Evolutionary conservation across 2,329 filamentous ascomycete species (phyloP).

Genomic region (Drechslerella coelobrocha): DNA sequence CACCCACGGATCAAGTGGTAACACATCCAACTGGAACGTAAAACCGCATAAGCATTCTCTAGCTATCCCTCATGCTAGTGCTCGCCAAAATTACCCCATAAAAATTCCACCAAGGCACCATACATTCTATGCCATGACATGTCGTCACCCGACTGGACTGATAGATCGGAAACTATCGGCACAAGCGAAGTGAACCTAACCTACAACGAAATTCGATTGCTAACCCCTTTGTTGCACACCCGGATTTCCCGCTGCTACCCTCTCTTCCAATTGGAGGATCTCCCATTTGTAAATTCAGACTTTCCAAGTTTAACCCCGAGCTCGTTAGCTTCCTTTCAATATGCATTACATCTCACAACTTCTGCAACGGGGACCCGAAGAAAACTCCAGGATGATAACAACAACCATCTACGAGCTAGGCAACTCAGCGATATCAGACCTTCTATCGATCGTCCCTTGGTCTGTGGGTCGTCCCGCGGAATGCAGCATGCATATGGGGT

Average conservation of each 20-base stretch:
- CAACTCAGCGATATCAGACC: not conserved
- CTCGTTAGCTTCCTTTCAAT: not conserved
- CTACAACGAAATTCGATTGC: not conserved
- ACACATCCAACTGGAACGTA: no score
- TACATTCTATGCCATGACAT: conserved; percentile 9
- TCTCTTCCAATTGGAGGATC: not conserved
- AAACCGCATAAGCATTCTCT: no score
- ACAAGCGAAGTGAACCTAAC: not conserved
- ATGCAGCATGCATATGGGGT: not conserved
- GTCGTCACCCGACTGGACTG: not conserved
- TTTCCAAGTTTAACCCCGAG: not conserved
- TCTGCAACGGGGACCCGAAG: not conserved
- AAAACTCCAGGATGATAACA: not conserved
- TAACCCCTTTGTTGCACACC: not conserved
- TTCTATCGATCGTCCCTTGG: not conserved
- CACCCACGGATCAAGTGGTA: no score
- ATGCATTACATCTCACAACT: not conserved
- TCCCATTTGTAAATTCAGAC: not conserved
- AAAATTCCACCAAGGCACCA: no score
- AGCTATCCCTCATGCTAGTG: not conserved
- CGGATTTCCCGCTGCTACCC: not conserved
- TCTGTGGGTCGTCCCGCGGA: not conserved
- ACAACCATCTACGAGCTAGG: not conserved
- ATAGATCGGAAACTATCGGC: not conserved
- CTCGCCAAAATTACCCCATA: no score